Percentiles rank a stretch among this genome's conserved stretches.
Conservation (phyloP, 495 filamentous ascomycete species). For the Acidiella bohemica region DNA sequence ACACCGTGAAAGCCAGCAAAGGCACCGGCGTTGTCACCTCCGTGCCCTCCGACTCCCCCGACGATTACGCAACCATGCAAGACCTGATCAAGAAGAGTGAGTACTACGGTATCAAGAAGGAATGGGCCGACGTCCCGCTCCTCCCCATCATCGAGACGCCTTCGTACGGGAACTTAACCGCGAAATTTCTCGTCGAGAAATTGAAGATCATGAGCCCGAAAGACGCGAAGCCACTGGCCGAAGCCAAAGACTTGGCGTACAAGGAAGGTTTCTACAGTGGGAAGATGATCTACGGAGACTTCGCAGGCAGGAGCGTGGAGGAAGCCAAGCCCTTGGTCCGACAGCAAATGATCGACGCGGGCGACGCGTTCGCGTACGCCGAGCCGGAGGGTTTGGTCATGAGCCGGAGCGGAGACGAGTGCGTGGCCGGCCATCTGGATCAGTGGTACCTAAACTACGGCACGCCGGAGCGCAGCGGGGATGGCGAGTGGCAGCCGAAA, state of each 20-base stretch:
- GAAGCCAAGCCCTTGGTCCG: conserved; percentile 76
- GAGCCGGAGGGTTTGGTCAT: conserved; percentile 85
- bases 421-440: conserved; percentile 82
- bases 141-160: conserved; percentile 81
- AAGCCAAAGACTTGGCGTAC: conserved; percentile 94
- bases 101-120: conserved; percentile 90
- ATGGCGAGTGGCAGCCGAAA: conserved; percentile 56
- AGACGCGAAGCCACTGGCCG: conserved; percentile 72
- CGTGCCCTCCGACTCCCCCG: conserved; percentile 88
- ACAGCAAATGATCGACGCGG: conserved; percentile 59
- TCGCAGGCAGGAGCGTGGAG: conserved; percentile 73
- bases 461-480: conserved; percentile 42
- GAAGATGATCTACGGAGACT: conserved; percentile 78
- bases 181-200: conserved; percentile 71
- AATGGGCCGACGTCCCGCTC: conserved; percentile 87
- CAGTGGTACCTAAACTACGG: conserved; percentile 98
- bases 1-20: conserved; percentile 77
- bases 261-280: conserved; percentile 98
- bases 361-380: conserved; percentile 79
- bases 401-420: conserved; percentile 74
- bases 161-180: conserved; percentile 72
- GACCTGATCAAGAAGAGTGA: conserved; percentile 95
- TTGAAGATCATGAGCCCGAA: conserved; percentile 95
- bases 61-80: conserved; percentile 79
- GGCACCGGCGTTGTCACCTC: conserved; percentile 94